Conservation (phyloP, 176 grass and related monocot genomes). For the Aegilops bicornis region DNA sequence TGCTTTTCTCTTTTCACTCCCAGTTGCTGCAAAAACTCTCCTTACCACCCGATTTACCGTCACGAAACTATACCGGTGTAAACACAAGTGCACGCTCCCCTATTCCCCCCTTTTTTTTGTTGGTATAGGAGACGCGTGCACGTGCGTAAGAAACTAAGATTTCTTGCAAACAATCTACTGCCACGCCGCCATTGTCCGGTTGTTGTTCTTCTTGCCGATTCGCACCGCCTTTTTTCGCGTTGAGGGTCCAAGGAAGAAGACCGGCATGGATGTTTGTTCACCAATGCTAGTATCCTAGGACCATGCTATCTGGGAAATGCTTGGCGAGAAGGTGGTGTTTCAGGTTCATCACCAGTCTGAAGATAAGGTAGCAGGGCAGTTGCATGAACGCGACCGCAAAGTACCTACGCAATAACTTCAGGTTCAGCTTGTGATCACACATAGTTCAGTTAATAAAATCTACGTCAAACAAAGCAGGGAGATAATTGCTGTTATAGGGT, state of each 20-base stretch:
- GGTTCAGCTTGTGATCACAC: not conserved
- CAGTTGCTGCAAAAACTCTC: conserved; percentile 38
- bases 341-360: conserved; percentile 67
- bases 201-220: not conserved
- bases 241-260: not conserved
- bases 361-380: conserved; percentile 72
- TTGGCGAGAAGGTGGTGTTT: conserved; percentile 61
- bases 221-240: not conserved
- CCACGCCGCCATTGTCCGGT: not conserved
- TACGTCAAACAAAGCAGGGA: not conserved
- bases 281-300: conserved; percentile 5
- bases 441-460: not conserved
- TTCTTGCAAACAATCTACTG: not conserved
- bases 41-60: conserved; percentile 40
- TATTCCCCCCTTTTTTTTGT: not conserved
- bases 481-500: not conserved
- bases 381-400: conserved; percentile 68
- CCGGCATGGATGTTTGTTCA: not conserved
- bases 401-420: conserved; percentile 45
- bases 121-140: not conserved
- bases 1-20: not conserved
- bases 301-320: conserved; percentile 39
- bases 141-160: conserved; percentile 8
- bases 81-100: conserved; percentile 1
- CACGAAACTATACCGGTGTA: conserved; percentile 23